Percentiles rank a stretch among this genome's conserved stretches.
These are phyloP conservation scores for Globisporangium acanthophoron DNA, from an alignment of 352 stramenopile species.

Conservation along the genomic window DNA sequence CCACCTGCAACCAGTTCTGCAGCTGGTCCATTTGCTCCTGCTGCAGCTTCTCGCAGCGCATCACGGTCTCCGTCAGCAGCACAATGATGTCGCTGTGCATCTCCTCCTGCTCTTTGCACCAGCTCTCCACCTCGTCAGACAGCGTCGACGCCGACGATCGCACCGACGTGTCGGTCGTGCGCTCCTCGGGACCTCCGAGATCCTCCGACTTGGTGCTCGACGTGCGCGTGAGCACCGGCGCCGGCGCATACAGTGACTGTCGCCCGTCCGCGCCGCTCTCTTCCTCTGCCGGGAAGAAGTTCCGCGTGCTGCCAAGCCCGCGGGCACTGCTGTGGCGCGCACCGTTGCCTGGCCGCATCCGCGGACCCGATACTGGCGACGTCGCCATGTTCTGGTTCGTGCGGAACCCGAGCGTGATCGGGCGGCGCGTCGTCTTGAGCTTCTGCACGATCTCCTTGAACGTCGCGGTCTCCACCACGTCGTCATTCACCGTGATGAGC, in stretches of 20 bases:
- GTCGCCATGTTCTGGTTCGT: slow-evolving; percentile 66
- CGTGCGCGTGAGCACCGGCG: background rate
- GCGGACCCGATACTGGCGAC: slow-evolving; percentile 28
- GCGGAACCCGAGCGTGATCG: slow-evolving; percentile 65
- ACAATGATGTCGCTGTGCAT: slow-evolving; percentile 82
- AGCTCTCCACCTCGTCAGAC: slow-evolving; percentile 75
- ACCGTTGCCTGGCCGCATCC: slow-evolving; percentile 1
- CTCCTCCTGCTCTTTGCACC: slow-evolving; percentile 77
- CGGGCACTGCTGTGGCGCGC: slow-evolving; percentile 1
- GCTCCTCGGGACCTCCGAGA: slow-evolving; percentile 19
- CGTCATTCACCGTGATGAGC: slow-evolving; percentile 69
- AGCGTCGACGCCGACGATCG: slow-evolving; percentile 52
- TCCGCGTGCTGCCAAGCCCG: background rate
- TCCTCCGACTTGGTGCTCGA: background rate
- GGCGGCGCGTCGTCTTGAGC: slow-evolving; percentile 60
- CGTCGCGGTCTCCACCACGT: slow-evolving; percentile 43
- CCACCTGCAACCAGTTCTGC: slow-evolving; percentile 77
- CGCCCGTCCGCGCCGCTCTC: background rate
- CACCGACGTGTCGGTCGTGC: slow-evolving; percentile 36
- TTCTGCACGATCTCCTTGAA: slow-evolving; percentile 79
- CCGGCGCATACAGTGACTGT: background rate
- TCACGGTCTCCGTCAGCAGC: slow-evolving; percentile 74
- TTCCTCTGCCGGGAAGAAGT: slow-evolving; percentile 13
- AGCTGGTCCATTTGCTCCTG: slow-evolving; percentile 81
- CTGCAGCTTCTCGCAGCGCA: slow-evolving; percentile 76